phyloP scores from a whole-genome alignment of 2,329 filamentous ascomycete species.

The Aureobasidium sp. region DNA sequence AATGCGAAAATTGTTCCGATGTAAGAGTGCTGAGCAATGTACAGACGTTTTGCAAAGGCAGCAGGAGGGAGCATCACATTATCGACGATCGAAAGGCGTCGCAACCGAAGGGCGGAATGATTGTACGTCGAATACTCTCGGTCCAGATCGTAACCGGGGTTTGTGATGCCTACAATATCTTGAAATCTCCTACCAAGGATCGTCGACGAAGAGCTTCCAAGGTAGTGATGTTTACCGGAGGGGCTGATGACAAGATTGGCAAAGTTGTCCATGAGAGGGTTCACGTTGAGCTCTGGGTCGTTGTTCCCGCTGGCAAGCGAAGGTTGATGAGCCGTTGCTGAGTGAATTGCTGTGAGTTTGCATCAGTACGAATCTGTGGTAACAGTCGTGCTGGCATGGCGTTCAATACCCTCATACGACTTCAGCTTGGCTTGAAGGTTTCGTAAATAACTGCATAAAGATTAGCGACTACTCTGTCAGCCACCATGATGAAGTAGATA shows the following conservation, averaged over 20 bases:
- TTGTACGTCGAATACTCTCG: constrained; percentile 24
- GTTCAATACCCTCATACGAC: neutral
- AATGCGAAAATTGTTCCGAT: constrained; percentile 54
- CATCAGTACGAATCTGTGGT: neutral
- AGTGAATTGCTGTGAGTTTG: neutral
- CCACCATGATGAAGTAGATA: neutral
- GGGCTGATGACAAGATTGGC: constrained; percentile 16
- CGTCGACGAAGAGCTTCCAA: constrained; percentile 24
- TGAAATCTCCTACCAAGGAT: constrained; percentile 22
- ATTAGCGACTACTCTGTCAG: neutral
- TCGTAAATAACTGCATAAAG: neutral
- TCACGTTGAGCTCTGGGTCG: constrained; percentile 8
- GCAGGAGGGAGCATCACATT: constrained; percentile 40
- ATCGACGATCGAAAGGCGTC: constrained; percentile 29
- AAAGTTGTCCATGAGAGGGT: constrained; percentile 13
- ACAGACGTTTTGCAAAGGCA: constrained; percentile 46
- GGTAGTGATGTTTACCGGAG: constrained; percentile 20
- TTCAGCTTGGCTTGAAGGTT: neutral
- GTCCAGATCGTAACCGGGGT: constrained; percentile 5
- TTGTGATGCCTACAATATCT: constrained; percentile 20
- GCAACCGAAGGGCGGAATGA: constrained; percentile 28
- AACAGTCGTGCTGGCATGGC: neutral
- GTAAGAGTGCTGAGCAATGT: constrained; percentile 48
- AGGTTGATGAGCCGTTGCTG: neutral
- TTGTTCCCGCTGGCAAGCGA: neutral